Conservation (phyloP, 2,329 filamentous ascomycete species). For the Arthroderma uncinatum region DNA sequence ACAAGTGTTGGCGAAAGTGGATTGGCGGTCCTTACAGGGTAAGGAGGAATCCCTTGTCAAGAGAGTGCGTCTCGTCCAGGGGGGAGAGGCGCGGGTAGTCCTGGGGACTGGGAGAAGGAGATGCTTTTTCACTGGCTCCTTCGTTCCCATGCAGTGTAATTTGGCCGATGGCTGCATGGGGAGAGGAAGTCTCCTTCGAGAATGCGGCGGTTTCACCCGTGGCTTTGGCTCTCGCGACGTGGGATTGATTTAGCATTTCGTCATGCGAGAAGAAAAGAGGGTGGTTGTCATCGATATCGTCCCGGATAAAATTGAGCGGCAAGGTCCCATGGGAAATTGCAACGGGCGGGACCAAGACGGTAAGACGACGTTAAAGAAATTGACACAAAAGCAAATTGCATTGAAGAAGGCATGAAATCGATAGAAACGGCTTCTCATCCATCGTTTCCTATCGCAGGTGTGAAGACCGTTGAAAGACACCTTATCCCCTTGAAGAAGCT, state of each 20-base stretch:
- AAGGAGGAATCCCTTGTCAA: neutral
- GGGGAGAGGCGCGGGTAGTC: neutral
- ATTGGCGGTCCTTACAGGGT: neutral
- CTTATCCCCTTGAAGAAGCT: neutral
- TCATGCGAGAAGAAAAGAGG: neutral
- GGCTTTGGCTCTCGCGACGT: neutral
- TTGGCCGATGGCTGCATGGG: neutral
- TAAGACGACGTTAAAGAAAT: neutral
- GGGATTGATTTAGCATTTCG: neutral
- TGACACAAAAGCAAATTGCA: slow-evolving; percentile 1
- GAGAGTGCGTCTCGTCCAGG: neutral
- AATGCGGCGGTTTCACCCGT: neutral
- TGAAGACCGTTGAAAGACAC: neutral
- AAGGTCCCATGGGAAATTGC: neutral
- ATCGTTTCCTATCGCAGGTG: slow-evolving; percentile 4
- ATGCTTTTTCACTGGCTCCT: neutral
- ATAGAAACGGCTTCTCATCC: slow-evolving; percentile 4
- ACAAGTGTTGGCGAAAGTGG: neutral
- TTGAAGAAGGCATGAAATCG: neutral
- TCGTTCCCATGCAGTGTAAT: neutral
- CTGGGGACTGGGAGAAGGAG: neutral
- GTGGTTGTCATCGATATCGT: neutral
- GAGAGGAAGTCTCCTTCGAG: neutral
- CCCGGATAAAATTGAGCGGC: neutral
- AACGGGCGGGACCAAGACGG: neutral